phyloP scores from a whole-genome alignment of 495 filamentous ascomycete genomes.

The Aspergillus conjunctus region DNA sequence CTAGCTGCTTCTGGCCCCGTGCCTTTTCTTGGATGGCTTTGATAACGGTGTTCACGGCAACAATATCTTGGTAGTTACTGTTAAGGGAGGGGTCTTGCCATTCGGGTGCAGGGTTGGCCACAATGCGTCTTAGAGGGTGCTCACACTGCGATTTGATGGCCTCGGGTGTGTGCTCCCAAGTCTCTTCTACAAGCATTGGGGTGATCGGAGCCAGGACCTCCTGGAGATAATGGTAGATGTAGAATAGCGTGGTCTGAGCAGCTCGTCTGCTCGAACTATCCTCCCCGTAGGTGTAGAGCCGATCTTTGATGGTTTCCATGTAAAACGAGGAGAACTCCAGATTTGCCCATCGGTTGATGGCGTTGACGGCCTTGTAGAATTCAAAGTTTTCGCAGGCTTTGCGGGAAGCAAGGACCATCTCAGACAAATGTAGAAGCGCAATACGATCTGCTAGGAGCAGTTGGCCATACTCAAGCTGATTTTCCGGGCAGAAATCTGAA shows the following conservation, averaged over 20 bases:
- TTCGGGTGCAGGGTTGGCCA: slow-evolving; percentile 32
- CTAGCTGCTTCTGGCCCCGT: slow-evolving; percentile 63
- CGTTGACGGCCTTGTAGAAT: slow-evolving; percentile 75
- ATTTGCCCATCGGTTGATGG: slow-evolving; percentile 77
- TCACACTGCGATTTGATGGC: slow-evolving; percentile 55
- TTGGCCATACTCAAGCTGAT: slow-evolving; percentile 43
- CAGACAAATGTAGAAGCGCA: slow-evolving; percentile 71
- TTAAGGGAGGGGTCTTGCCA: slow-evolving; percentile 45
- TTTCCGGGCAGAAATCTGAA: slow-evolving; percentile 54
- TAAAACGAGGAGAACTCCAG: slow-evolving; percentile 90
- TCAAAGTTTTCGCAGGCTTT: slow-evolving; percentile 68
- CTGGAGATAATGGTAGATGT: slow-evolving; percentile 70
- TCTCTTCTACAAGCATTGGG: slow-evolving; percentile 84
- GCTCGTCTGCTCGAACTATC: slow-evolving; percentile 52
- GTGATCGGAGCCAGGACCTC: slow-evolving; percentile 78
- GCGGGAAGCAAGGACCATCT: slow-evolving; percentile 60
- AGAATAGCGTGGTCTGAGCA: slow-evolving; percentile 67
- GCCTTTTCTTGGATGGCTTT: slow-evolving; percentile 72
- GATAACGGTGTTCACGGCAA: slow-evolving; percentile 59
- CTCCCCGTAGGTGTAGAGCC: slow-evolving; percentile 76
- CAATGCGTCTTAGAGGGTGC: slow-evolving; percentile 47
- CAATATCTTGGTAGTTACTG: slow-evolving; percentile 59
- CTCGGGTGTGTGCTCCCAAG: slow-evolving; percentile 74
- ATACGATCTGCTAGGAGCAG: slow-evolving; percentile 66
- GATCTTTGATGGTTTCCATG: slow-evolving; percentile 87